phyloP scores from a whole-genome alignment of 176 grass and related monocot genomes.

The Ensete ventricosum region DNA sequence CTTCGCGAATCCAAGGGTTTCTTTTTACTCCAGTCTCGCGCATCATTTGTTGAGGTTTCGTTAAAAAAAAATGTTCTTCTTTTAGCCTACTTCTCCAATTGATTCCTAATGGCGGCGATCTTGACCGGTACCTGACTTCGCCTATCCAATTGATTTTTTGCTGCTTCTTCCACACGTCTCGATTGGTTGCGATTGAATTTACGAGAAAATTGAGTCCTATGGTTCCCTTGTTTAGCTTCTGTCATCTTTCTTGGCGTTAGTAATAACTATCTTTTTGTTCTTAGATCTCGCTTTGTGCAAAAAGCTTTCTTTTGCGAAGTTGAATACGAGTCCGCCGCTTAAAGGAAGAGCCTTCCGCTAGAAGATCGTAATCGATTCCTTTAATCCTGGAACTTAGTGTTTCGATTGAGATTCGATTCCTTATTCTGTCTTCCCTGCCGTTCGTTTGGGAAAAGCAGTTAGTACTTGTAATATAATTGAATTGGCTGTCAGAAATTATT shows the following conservation, averaged over 20 bases:
- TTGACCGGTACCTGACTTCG: neutral
- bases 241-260: neutral
- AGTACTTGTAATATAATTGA: neutral
- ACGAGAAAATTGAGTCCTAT: neutral
- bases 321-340: neutral
- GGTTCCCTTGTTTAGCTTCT: neutral
- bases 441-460: slow-evolving; percentile 1
- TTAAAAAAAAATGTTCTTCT: neutral
- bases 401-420: neutral
- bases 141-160: neutral
- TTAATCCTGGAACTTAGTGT: neutral
- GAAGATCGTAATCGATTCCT: neutral
- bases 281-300: neutral
- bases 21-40: too few species aligned
- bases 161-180: neutral
- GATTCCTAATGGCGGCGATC: neutral
- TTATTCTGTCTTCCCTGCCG: neutral
- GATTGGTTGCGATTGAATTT: neutral
- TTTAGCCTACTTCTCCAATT: neutral
- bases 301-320: neutral
- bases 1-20: neutral
- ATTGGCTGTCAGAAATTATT: slow-evolving; percentile 1
- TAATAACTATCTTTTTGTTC: neutral
- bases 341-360: neutral
- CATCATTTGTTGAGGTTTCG: neutral